These are phyloP conservation scores for Breynia disticha DNA, from an alignment of 441 rosid species.

Conservation along the genomic window DNA sequence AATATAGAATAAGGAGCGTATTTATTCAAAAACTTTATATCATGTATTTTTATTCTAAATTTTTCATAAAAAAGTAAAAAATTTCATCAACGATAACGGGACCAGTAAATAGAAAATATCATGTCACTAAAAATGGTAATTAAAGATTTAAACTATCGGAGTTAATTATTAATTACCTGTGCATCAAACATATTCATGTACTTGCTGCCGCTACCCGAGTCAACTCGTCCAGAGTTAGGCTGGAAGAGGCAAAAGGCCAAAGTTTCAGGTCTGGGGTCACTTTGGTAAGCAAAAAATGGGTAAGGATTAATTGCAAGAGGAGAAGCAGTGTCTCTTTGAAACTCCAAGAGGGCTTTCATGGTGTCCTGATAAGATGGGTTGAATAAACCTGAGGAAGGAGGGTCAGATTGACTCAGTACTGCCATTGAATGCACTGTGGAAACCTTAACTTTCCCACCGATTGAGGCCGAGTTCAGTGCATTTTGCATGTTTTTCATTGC, in stretches of 20 bases:
- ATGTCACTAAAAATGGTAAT: no score
- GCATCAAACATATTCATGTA: conserved; percentile 99
- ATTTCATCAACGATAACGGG: no score
- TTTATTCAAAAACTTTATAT: no score
- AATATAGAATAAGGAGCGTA: no score
- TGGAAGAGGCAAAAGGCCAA: conserved; percentile 77
- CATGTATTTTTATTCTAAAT: no score
- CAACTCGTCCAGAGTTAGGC: conserved; percentile 85
- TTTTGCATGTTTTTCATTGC: conserved; percentile 75
- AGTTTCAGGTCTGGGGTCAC: conserved; percentile 80
- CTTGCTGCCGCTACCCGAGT: conserved; percentile 58
- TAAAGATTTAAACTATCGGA: no score
- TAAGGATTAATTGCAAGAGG: conserved; percentile 79
- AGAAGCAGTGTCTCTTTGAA: conserved; percentile 66
- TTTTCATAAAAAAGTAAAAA: no score
- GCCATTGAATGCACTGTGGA: conserved; percentile 89
- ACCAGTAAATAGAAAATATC: background rate
- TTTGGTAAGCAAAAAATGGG: conserved; percentile 85
- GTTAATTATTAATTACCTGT: conserved; percentile 40
- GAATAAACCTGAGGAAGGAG: conserved; percentile 77
- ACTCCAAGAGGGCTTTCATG: conserved; percentile 57
- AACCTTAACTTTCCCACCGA: conserved; percentile 77
- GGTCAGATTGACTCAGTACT: conserved; percentile 58
- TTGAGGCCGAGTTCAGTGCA: conserved; percentile 50
- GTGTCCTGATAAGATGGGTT: conserved; percentile 45